These are phyloP conservation scores for Cordyceps cateniannulata DNA, from an alignment of 2,329 filamentous ascomycete genomes.

Conservation along the genomic window DNA sequence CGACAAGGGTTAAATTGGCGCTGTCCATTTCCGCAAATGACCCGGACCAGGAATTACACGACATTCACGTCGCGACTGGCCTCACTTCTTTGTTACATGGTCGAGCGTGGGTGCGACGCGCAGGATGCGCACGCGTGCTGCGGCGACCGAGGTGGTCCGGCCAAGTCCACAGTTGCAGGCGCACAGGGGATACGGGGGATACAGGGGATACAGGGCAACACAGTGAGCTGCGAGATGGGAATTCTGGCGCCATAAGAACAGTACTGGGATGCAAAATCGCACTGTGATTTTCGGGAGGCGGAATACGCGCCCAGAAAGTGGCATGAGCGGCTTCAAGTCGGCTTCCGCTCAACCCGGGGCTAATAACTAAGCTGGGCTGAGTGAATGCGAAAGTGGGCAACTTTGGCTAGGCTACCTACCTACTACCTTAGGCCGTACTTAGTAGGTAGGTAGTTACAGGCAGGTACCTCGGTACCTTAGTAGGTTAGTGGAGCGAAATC, in stretches of 20 bases:
- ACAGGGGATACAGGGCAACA: background rate
- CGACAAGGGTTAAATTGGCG: too few relatives aligned
- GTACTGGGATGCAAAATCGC: background rate
- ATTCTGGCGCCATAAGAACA: background rate
- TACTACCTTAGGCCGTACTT: too few relatives aligned
- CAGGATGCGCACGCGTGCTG: background rate
- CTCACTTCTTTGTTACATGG: constrained; percentile 4
- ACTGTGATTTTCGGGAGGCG: background rate
- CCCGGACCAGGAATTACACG: constrained; percentile 1
- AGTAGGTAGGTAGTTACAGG: too few relatives aligned
- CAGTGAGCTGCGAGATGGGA: background rate
- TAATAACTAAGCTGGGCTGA: too few relatives aligned
- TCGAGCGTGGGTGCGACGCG: background rate
- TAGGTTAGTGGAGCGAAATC: constrained; percentile 1
- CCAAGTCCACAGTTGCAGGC: background rate
- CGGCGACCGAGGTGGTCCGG: constrained; percentile 6
- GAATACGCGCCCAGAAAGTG: constrained; percentile 1
- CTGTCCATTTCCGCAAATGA: background rate
- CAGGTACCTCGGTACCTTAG: too few relatives aligned
- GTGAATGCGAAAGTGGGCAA: too few relatives aligned
- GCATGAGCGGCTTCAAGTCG: constrained; percentile 1
- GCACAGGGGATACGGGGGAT: too few relatives aligned
- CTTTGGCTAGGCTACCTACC: too few relatives aligned
- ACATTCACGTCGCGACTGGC: constrained; percentile 4
- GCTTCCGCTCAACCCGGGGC: background rate